Conservation (phyloP, 2,329 filamentous ascomycete species). For the Ceratocystis eucalypticola region DNA sequence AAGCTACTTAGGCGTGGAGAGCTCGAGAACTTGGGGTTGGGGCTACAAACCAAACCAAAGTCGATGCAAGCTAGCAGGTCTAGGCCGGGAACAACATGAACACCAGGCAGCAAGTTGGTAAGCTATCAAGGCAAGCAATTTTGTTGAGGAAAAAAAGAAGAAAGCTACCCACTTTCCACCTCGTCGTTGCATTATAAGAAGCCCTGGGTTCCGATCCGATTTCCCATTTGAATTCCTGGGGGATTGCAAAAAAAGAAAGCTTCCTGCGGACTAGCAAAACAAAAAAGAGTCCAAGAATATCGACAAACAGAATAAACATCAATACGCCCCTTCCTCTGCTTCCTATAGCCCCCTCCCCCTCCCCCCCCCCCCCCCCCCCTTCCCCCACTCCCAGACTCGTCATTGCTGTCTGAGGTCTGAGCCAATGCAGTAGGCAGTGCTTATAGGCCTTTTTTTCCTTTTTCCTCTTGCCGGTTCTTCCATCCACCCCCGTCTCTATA, state of each 20-base stretch:
- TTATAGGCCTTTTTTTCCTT: not conserved
- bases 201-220: not conserved
- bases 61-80: not conserved
- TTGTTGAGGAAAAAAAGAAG: not conserved
- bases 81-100: not conserved
- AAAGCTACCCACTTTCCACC: not conserved
- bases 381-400: not conserved
- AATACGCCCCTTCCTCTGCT: not conserved
- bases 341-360: not conserved
- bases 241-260: not conserved
- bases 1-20: not conserved
- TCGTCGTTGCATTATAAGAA: not conserved
- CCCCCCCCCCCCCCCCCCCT: not conserved
- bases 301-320: conserved; percentile 3
- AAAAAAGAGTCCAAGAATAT: not conserved
- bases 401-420: conserved; percentile 6
- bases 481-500: not conserved
- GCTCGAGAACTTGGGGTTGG: not conserved
- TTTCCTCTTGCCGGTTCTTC: not conserved
- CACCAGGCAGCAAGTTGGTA: not conserved
- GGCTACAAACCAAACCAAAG: not conserved
- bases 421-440: not conserved
- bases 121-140: not conserved
- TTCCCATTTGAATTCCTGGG: not conserved
- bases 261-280: not conserved